Percentiles rank a stretch among this genome's conserved stretches.
Conservation (phyloP, 306 rosid genomes). For the Vigna angularis region DNA sequence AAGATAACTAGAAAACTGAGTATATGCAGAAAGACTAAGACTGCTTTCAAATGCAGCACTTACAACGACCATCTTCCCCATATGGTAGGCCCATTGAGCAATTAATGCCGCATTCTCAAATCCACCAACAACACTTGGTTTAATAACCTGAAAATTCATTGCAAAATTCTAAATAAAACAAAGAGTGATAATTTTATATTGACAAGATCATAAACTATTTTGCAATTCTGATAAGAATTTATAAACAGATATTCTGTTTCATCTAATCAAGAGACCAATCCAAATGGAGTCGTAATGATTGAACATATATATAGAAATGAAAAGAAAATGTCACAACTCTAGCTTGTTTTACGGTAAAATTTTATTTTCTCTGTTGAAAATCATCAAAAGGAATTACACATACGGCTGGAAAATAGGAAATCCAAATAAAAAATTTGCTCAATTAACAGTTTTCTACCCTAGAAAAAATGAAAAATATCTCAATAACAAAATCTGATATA, state of each 20-base stretch:
- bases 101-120: conserved; percentile 84
- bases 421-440: not conserved
- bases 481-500: not conserved
- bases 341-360: not conserved
- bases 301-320: not conserved
- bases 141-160: conserved; percentile 74
- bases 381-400: not conserved
- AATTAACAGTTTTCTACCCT: no score
- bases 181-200: conserved; percentile 26
- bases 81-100: conserved; percentile 90
- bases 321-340: not conserved
- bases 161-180: conserved; percentile 25
- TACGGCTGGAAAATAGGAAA: not conserved
- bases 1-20: conserved; percentile 79
- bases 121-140: conserved; percentile 94
- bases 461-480: not conserved
- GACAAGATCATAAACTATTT: conserved; percentile 30
- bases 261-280: conserved; percentile 6
- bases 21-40: conserved; percentile 83
- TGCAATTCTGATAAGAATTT: not conserved
- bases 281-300: not conserved
- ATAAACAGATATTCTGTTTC: conserved; percentile 14
- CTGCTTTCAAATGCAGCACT: conserved; percentile 97
- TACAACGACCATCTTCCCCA: conserved; percentile 85
- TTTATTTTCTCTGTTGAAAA: not conserved